Conservation (phyloP, 495 filamentous ascomycete species). For the Podospora appendiculata region DNA sequence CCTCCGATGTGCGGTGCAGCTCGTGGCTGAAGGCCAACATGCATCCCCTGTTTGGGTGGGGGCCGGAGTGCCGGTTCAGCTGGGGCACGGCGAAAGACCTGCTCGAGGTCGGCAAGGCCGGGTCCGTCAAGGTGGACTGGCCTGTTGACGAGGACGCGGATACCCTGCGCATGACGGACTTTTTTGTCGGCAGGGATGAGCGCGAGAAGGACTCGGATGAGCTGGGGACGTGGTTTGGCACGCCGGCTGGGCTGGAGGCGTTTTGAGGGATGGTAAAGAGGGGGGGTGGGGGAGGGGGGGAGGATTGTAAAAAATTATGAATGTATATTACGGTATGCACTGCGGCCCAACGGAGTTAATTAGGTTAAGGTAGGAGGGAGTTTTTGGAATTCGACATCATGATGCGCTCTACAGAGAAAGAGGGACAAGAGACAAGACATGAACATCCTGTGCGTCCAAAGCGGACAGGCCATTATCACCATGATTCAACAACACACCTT, state of each 20-base stretch:
- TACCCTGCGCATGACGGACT: slow-evolving; percentile 63
- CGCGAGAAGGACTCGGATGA: slow-evolving; percentile 44
- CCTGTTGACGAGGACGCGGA: slow-evolving; percentile 59
- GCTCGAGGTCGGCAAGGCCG: slow-evolving; percentile 59
- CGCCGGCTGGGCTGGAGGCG: slow-evolving; percentile 46
- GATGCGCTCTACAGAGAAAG: too few relatives aligned
- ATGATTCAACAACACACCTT: slow-evolving; percentile 1
- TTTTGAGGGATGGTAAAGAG: slow-evolving; percentile 32
- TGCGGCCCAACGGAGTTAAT: too few relatives aligned
- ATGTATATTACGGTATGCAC: too few relatives aligned
- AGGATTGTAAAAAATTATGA: too few relatives aligned
- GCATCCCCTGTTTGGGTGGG: slow-evolving; percentile 94
- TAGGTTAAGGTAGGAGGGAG: too few relatives aligned
- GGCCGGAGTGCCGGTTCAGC: slow-evolving; percentile 77
- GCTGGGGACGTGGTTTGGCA: slow-evolving; percentile 57
- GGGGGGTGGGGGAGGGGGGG: too few relatives aligned
- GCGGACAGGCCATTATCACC: too few relatives aligned
- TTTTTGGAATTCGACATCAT: too few relatives aligned
- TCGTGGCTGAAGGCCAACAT: slow-evolving; percentile 77
- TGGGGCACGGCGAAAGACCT: slow-evolving; percentile 95
- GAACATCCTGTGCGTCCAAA: too few relatives aligned
- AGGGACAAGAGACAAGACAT: too few relatives aligned
- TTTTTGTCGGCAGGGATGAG: slow-evolving; percentile 39
- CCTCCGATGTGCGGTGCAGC: slow-evolving; percentile 75
- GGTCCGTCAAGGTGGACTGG: slow-evolving; percentile 71